These are phyloP conservation scores for Syzygium jambos DNA, from an alignment of 345 rosid genomes.

Conservation along the genomic window DNA sequence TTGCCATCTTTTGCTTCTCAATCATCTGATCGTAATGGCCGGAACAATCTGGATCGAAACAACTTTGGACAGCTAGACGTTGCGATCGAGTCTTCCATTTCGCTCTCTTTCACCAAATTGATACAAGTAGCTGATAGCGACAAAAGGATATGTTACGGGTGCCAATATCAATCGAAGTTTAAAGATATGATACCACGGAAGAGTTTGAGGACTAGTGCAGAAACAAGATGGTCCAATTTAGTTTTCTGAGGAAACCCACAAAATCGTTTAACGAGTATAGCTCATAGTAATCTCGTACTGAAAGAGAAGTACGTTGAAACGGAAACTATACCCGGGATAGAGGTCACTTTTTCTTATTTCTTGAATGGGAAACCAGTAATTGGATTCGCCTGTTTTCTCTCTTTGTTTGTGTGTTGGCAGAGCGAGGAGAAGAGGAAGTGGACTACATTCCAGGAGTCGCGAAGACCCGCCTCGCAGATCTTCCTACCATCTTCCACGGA, in stretches of 20 bases:
- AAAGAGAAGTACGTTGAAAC: background rate
- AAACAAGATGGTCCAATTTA: background rate
- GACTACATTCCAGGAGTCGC: conserved; percentile 13
- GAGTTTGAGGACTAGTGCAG: background rate
- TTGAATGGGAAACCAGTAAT: background rate
- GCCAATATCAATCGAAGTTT: background rate
- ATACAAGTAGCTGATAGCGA: background rate
- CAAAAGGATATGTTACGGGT: background rate
- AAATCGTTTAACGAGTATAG: background rate
- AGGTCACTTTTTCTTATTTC: background rate
- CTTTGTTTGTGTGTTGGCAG: background rate
- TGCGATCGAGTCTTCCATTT: background rate
- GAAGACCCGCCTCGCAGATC: conserved; percentile 8
- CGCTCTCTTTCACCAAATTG: background rate
- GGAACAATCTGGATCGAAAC: background rate
- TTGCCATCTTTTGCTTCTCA: background rate
- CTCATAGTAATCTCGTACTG: background rate
- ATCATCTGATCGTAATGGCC: background rate
- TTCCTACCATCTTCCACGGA: background rate
- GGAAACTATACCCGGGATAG: background rate
- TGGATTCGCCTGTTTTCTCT: background rate
- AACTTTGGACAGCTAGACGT: background rate
- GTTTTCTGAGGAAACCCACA: background rate
- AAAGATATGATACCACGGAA: background rate
- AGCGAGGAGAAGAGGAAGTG: conserved; percentile 3